Evolutionary conservation across 768 basidiomycete genomes (phyloP).

Genomic region (Leccinum longicurvipes): DNA sequence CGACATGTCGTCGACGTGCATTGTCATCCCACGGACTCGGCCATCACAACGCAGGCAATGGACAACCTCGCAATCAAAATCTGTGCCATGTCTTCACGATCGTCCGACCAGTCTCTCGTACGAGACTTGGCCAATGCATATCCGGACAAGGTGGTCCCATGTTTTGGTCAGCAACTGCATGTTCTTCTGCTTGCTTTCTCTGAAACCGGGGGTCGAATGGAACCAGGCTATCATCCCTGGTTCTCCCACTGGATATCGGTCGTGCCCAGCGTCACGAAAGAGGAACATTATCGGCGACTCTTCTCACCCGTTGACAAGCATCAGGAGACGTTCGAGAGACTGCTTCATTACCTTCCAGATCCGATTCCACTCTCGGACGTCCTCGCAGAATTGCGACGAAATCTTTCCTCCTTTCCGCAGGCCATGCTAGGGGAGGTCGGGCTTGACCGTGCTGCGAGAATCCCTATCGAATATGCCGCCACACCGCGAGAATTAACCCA

Average conservation of each 20-base stretch:
- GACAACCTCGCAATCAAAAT: constrained; percentile 59
- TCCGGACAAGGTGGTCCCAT: constrained; percentile 74
- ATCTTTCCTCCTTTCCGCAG: constrained; percentile 57
- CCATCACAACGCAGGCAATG: constrained; percentile 47
- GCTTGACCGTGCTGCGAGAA: constrained; percentile 75
- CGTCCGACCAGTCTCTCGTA: constrained; percentile 70
- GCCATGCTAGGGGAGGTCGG: constrained; percentile 95
- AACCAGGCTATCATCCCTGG: constrained; percentile 92
- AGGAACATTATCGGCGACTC: constrained; percentile 71
- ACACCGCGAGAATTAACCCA: constrained; percentile 60
- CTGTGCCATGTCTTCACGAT: constrained; percentile 77
- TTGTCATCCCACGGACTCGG: constrained; percentile 87
- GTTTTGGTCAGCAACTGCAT: constrained; percentile 65
- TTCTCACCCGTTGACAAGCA: constrained; percentile 47
- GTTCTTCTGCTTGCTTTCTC: constrained; percentile 9
- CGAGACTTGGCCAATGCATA: constrained; percentile 56
- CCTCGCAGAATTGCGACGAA: constrained; percentile 53
- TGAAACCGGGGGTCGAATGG: constrained; percentile 10
- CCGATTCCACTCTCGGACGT: constrained; percentile 63
- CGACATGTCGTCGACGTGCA: constrained; percentile 82
- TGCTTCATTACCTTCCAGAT: constrained; percentile 68
- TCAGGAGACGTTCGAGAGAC: constrained; percentile 44
- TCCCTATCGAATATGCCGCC: constrained; percentile 57
- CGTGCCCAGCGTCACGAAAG: constrained; percentile 44
- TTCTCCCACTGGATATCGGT: constrained; percentile 76